Conservation (phyloP, 768 basidiomycete species). For the Gymnopilus junonius region DNA sequence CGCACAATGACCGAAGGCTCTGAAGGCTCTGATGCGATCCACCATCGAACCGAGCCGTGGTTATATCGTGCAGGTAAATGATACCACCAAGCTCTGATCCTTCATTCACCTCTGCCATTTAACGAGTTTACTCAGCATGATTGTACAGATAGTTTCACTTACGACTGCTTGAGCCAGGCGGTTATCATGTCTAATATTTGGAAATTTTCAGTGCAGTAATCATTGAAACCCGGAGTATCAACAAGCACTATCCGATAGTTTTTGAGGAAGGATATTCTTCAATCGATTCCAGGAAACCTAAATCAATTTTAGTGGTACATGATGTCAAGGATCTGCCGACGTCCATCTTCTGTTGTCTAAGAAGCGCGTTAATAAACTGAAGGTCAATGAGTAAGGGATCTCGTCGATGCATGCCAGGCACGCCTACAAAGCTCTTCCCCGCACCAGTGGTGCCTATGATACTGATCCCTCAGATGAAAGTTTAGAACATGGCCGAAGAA, state of each 20-base stretch:
- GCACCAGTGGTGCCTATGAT: slow-evolving; percentile 11
- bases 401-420: neutral
- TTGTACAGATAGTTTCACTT: no score
- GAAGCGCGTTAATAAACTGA: slow-evolving; percentile 5
- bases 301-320: neutral
- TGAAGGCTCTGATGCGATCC: slow-evolving; percentile 30
- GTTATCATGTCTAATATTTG: slow-evolving; percentile 29
- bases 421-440: slow-evolving; percentile 10
- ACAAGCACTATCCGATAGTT: slow-evolving; percentile 22
- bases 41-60: slow-evolving; percentile 35
- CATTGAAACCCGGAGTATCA: slow-evolving; percentile 34
- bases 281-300: neutral
- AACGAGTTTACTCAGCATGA: no score
- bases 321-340: neutral
- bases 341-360: neutral
- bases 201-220: slow-evolving; percentile 20
- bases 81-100: slow-evolving; percentile 27
- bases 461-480: neutral
- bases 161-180: slow-evolving; percentile 11
- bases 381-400: neutral
- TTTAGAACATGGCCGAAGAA: neutral
- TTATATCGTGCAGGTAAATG: slow-evolving; percentile 28
- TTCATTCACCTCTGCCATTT: no score
- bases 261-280: neutral
- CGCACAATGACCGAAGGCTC: slow-evolving; percentile 43